Evolutionary conservation across 257 asterid genomes (phyloP).

Genomic region (Solanum sparsipilum): DNA sequence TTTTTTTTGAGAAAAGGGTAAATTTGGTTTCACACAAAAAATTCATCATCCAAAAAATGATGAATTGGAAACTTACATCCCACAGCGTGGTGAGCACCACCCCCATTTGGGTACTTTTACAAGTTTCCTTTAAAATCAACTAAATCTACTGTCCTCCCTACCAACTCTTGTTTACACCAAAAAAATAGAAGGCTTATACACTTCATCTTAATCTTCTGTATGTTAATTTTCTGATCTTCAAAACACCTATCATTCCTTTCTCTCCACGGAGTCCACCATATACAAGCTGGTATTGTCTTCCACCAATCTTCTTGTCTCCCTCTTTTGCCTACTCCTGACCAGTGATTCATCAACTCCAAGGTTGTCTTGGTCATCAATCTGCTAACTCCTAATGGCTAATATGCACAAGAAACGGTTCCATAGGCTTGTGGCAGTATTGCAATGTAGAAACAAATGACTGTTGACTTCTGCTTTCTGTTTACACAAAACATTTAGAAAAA

Average conservation of each 20-base stretch:
- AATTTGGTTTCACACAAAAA: background rate
- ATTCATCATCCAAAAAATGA: background rate
- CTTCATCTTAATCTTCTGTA: background rate
- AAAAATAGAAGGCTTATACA: background rate
- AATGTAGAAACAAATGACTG: background rate
- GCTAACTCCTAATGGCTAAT: background rate
- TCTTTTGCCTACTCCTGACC: background rate
- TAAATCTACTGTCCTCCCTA: background rate
- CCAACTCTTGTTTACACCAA: background rate
- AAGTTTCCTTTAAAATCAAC: background rate
- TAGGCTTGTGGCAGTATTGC: background rate
- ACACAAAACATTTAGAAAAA: background rate
- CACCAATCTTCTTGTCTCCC: background rate
- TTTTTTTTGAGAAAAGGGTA: background rate
- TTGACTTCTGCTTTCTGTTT: background rate
- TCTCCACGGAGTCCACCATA: background rate
- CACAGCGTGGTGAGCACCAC: background rate
- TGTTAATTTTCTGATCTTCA: background rate
- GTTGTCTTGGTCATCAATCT: background rate
- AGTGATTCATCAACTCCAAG: background rate
- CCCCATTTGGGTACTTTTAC: background rate
- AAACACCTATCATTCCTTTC: background rate
- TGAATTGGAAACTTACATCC: background rate
- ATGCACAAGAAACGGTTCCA: background rate
- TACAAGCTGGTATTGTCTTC: background rate